These are phyloP conservation scores for Lecanicillium sp. DNA, from an alignment of 2,329 filamentous ascomycete species.

Conservation along the genomic window DNA sequence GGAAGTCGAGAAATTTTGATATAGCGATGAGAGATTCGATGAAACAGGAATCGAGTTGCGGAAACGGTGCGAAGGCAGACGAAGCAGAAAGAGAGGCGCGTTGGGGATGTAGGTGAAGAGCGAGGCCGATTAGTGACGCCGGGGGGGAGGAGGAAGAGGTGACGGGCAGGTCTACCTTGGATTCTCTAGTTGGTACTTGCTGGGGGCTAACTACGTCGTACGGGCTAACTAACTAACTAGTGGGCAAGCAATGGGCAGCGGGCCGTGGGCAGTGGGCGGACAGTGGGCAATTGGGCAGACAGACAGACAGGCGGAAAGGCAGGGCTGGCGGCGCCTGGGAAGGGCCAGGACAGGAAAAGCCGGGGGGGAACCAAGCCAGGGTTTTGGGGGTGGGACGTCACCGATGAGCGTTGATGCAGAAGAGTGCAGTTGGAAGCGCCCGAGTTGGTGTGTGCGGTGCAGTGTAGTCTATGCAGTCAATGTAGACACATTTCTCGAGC, in stretches of 20 bases:
- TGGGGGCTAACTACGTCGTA: too few species aligned
- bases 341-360: neutral
- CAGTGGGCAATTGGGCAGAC: too few species aligned
- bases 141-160: constrained; percentile 9
- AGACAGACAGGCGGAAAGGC: constrained; percentile 5
- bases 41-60: neutral
- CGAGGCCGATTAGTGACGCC: constrained; percentile 11
- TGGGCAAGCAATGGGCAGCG: too few species aligned
- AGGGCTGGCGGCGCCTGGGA: constrained; percentile 3
- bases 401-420: neutral
- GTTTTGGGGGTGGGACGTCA: constrained; percentile 9
- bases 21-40: too few species aligned
- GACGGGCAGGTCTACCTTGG: too few species aligned
- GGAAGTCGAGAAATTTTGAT: too few species aligned
- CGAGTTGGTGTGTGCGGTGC: neutral
- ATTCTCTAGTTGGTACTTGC: too few species aligned
- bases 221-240: neutral
- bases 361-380: too few species aligned
- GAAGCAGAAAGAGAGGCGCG: constrained; percentile 2
- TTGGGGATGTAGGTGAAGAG: constrained; percentile 11
- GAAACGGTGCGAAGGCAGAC: constrained; percentile 1
- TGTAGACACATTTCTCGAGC: too few species aligned
- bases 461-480: too few species aligned
- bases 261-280: too few species aligned
- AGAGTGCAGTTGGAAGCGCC: neutral